phyloP scores from a whole-genome alignment of 495 filamentous ascomycete genomes.

The Penicillium macrosclerotiorum region DNA sequence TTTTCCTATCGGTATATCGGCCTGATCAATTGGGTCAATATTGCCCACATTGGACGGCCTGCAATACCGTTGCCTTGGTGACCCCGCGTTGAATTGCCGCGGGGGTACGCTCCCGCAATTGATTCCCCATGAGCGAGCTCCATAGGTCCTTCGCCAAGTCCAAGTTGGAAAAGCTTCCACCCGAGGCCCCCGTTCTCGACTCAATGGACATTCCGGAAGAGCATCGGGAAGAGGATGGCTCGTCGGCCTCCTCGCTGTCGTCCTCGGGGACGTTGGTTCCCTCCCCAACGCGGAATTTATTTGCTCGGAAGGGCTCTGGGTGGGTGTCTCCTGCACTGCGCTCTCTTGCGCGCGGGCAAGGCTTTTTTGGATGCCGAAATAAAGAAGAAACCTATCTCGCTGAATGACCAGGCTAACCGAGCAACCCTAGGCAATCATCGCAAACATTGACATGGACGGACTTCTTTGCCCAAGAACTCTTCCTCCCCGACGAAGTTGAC shows the following conservation, averaged over 20 bases:
- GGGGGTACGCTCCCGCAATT: not conserved
- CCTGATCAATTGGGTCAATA: not conserved
- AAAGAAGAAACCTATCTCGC: no score
- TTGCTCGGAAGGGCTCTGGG: slow-evolving; percentile 63
- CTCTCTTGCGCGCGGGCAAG: no score
- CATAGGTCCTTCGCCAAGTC: slow-evolving; percentile 81
- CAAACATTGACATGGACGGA: slow-evolving; percentile 72
- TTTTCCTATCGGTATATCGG: not conserved
- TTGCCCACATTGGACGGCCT: not conserved
- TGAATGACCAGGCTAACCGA: slow-evolving; percentile 8
- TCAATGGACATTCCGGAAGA: slow-evolving; percentile 25
- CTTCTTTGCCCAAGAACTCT: slow-evolving; percentile 85
- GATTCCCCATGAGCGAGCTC: slow-evolving; percentile 71
- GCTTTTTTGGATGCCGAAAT: no score
- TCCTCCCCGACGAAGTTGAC: slow-evolving; percentile 51
- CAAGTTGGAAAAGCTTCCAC: slow-evolving; percentile 65
- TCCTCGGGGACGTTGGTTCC: slow-evolving; percentile 89
- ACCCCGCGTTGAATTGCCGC: not conserved
- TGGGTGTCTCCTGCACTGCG: slow-evolving; percentile 36
- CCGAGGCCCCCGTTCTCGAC: slow-evolving; percentile 48
- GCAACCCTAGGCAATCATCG: slow-evolving; percentile 24
- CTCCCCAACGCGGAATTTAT: slow-evolving; percentile 68
- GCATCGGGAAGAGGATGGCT: slow-evolving; percentile 60
- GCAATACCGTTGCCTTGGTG: no score
- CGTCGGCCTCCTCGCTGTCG: slow-evolving; percentile 69